Conservation (phyloP, 768 basidiomycete species). For the Tulasnella sp. region DNA sequence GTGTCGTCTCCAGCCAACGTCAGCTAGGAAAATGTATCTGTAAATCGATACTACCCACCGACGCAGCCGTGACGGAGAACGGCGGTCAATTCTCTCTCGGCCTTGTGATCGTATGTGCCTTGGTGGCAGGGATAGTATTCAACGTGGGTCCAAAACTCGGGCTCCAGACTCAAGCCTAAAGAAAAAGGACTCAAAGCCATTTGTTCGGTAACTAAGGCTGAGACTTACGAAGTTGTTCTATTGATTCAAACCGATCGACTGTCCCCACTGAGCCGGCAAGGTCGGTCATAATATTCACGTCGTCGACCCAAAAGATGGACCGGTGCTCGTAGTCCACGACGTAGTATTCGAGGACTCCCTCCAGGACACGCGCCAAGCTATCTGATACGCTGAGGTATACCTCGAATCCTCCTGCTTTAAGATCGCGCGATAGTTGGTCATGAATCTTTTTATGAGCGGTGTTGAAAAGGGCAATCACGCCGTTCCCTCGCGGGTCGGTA, state of each 20-base stretch:
- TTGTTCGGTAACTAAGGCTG: too few species aligned
- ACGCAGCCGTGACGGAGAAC: not conserved
- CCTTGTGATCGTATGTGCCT: not conserved
- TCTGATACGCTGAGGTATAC: not conserved
- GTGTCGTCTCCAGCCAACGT: not conserved
- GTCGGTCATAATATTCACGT: not conserved
- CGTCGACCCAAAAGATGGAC: not conserved
- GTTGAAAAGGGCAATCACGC: not conserved
- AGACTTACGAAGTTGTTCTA: not conserved
- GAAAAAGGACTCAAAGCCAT: not conserved
- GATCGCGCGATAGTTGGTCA: not conserved
- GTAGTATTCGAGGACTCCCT: not conserved
- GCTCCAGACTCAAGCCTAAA: not conserved
- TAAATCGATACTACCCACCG: not conserved
- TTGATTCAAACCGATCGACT: not conserved
- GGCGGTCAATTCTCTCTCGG: not conserved
- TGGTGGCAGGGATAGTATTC: constrained; percentile 9
- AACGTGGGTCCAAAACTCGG: constrained; percentile 27
- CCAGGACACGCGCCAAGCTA: not conserved
- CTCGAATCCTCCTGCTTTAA: not conserved
- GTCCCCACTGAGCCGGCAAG: not conserved
- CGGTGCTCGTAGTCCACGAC: not conserved
- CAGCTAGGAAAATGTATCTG: not conserved
- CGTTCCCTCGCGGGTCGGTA: not conserved
- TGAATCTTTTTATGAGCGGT: not conserved